phyloP scores from a whole-genome alignment of 345 rosid species.

The Salix purpurea region DNA sequence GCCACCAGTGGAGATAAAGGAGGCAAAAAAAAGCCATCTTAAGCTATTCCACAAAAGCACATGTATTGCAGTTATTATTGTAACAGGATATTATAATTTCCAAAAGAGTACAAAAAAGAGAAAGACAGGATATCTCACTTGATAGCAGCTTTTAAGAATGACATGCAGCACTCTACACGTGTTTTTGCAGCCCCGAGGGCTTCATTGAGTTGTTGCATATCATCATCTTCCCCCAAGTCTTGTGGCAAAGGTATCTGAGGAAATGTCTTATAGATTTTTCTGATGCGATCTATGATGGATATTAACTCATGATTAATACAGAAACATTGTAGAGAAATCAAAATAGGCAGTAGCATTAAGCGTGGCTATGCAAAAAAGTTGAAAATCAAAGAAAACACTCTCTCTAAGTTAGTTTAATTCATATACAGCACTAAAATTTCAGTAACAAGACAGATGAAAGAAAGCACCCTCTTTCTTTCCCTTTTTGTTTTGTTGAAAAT shows the following conservation, averaged over 20 bases:
- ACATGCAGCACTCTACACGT: constrained; percentile 70
- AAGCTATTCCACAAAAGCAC: not conserved
- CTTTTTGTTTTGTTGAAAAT: no score
- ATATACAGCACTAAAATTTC: not conserved
- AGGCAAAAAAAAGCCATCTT: not conserved
- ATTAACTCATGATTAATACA: constrained; percentile 25
- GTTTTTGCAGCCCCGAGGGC: constrained; percentile 85
- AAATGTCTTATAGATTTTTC: constrained; percentile 68
- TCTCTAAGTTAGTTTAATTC: not conserved
- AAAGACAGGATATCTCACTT: constrained; percentile 40
- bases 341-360: not conserved
- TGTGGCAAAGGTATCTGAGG: constrained; percentile 77
- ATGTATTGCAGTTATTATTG: not conserved
- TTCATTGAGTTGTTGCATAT: constrained; percentile 68
- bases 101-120: not conserved
- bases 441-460: not conserved
- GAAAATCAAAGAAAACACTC: not conserved
- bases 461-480: no score
- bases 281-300: constrained; percentile 60
- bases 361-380: not conserved
- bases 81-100: not conserved
- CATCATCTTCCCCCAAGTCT: constrained; percentile 64
- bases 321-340: not conserved
- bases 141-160: constrained; percentile 84
- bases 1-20: not conserved